Evolutionary conservation across 129 eudicot species (phyloP).

Genomic region (Cynara cardunculus): DNA sequence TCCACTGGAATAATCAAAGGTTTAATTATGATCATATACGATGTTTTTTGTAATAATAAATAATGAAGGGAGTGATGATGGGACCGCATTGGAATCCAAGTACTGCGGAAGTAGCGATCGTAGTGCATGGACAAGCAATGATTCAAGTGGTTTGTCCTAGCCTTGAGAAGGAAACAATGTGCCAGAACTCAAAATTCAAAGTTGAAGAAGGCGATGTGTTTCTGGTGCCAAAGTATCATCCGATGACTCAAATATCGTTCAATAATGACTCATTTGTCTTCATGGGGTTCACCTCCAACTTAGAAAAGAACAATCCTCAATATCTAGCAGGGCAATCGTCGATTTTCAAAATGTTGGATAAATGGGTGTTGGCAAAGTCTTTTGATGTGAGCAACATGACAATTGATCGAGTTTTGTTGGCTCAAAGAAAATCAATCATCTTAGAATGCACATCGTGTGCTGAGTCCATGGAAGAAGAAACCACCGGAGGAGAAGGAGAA

Average conservation of each 20-base stretch:
- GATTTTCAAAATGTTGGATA: conserved; percentile 45
- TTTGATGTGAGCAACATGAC: conserved; percentile 52
- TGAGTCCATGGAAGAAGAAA: conserved; percentile 43
- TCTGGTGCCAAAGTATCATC: conserved; percentile 66
- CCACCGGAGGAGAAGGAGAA: conserved; percentile 6
- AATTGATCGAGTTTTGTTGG: conserved; percentile 34
- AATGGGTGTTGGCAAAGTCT: conserved; percentile 47
- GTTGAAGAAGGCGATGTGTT: conserved; percentile 86
- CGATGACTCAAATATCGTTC: conserved; percentile 76
- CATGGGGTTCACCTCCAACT: conserved; percentile 59
- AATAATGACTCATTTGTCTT: conserved; percentile 65
- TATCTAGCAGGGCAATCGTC: conserved; percentile 63
- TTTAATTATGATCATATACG: not conserved
- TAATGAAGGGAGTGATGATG: conserved; percentile 74
- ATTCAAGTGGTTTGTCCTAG: conserved; percentile 59
- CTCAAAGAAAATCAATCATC: conserved; percentile 37
- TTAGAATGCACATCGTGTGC: conserved; percentile 73
- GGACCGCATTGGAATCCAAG: conserved; percentile 80
- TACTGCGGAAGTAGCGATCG: conserved; percentile 52
- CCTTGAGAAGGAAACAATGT: conserved; percentile 27
- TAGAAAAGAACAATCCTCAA: conserved; percentile 46
- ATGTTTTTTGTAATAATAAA: not conserved
- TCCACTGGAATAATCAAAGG: not conserved
- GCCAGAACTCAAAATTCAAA: conserved; percentile 41
- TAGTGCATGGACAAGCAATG: conserved; percentile 67